Conservation (phyloP, 2,329 filamentous ascomycete species). For the Neoarthrinium moseri region DNA sequence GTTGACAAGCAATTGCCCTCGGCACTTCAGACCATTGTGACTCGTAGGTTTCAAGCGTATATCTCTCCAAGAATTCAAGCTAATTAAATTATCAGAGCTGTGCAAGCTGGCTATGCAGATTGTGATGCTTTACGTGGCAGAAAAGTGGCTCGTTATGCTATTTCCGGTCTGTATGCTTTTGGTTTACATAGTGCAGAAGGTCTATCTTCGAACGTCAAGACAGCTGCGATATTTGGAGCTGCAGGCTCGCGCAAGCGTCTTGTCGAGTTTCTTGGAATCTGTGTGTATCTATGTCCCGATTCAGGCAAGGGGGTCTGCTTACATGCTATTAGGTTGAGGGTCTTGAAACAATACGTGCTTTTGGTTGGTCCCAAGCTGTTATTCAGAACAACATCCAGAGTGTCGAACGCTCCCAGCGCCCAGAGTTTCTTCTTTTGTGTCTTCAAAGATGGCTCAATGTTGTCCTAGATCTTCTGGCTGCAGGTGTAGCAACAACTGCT, state of each 20-base stretch:
- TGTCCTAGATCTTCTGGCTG: conserved; percentile 48
- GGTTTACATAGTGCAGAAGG: conserved; percentile 45
- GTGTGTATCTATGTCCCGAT: conserved; percentile 11
- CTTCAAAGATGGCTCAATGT: conserved; percentile 53
- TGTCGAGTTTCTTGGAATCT: conserved; percentile 26
- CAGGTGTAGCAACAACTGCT: conserved; percentile 39
- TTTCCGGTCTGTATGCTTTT: conserved; percentile 42
- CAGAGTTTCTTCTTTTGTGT: conserved; percentile 47
- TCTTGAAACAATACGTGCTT: conserved; percentile 45
- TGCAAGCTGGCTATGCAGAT: conserved; percentile 41
- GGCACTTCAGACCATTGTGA: conserved; percentile 20
- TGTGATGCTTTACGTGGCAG: conserved; percentile 41
- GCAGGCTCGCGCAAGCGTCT: conserved; percentile 50
- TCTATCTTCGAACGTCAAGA: conserved; percentile 54
- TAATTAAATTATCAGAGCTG: conserved; percentile 25
- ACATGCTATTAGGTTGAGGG: conserved; percentile 30
- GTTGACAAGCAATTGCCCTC: conserved; percentile 40
- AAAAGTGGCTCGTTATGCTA: conserved; percentile 42
- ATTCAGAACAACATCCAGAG: conserved; percentile 17
- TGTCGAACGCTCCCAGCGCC: conserved; percentile 45
- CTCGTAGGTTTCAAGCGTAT: neutral
- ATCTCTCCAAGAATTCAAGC: neutral
- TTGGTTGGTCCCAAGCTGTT: conserved; percentile 38
- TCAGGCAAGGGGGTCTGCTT: too few relatives aligned
- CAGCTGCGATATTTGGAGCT: conserved; percentile 56